Percentiles rank a stretch among this genome's conserved stretches.
Conservation (phyloP, 805 yeast genomes). For the Pichia ethanolica region DNA sequence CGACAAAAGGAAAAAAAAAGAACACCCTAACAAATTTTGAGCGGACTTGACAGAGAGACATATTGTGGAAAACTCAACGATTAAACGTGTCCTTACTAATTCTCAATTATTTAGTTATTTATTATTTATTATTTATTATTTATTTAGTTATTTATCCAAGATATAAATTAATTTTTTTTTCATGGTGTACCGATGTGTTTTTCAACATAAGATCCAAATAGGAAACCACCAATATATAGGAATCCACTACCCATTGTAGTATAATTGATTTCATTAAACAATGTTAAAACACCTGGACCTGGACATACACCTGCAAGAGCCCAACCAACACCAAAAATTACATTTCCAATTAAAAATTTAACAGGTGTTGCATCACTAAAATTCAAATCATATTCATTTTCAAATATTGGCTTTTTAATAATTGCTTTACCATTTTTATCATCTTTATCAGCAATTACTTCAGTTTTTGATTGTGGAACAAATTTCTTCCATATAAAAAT, state of each 20-base stretch:
- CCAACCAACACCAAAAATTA: slow-evolving; percentile 47
- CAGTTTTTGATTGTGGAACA: slow-evolving; percentile 13
- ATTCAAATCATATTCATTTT: slow-evolving; percentile 19
- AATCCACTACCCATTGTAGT: slow-evolving; percentile 24
- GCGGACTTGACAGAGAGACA: too few species aligned
- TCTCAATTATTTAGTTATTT: too few species aligned
- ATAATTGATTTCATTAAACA: slow-evolving; percentile 17
- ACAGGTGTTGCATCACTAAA: slow-evolving; percentile 19
- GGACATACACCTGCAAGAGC: slow-evolving; percentile 47
- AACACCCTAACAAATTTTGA: too few species aligned
- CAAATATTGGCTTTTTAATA: slow-evolving; percentile 16
- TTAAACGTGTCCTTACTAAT: too few species aligned
- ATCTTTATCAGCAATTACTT: background rate
- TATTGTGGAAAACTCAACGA: too few species aligned
- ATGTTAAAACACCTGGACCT: slow-evolving; percentile 39
- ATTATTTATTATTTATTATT: too few species aligned
- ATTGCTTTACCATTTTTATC: background rate
- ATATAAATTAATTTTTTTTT: too few species aligned
- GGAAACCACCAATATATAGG: slow-evolving; percentile 13
- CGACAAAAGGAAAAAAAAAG: too few species aligned
- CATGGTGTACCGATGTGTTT: slow-evolving; percentile 32
- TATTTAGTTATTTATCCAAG: too few species aligned
- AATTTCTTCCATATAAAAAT: slow-evolving; percentile 28
- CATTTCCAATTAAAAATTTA: slow-evolving; percentile 35
- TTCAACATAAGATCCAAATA: slow-evolving; percentile 28